Conservation (phyloP, 2,329 filamentous ascomycete genomes). For the Taxawa tesnikishii region DNA sequence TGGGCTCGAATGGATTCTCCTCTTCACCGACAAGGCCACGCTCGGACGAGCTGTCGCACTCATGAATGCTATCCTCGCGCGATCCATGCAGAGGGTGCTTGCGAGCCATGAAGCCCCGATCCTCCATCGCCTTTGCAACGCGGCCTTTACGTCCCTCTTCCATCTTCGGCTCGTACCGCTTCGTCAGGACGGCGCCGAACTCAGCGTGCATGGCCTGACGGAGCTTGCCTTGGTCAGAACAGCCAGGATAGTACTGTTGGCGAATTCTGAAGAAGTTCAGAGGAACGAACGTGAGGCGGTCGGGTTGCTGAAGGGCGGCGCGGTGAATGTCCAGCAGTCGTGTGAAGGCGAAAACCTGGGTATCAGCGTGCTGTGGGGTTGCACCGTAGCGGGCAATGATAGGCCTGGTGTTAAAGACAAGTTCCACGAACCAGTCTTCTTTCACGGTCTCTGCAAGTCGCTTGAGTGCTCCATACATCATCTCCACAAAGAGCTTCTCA, state of each 20-base stretch:
- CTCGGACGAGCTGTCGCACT: slow-evolving; percentile 12
- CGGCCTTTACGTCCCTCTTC: slow-evolving; percentile 5
- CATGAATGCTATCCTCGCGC: slow-evolving; percentile 11
- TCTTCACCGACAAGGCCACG: slow-evolving; percentile 9
- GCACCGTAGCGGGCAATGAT: slow-evolving; percentile 20
- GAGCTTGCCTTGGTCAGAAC: slow-evolving; percentile 32
- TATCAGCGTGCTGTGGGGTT: slow-evolving; percentile 14
- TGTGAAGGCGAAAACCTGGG: slow-evolving; percentile 32
- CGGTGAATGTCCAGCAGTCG: slow-evolving; percentile 29
- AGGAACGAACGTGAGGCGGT: slow-evolving; percentile 8
- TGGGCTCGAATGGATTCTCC: slow-evolving; percentile 2
- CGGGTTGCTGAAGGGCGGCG: slow-evolving; percentile 14
- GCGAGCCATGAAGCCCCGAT: slow-evolving; percentile 7
- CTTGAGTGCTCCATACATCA: slow-evolving; percentile 18
- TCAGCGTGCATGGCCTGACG: slow-evolving; percentile 32
- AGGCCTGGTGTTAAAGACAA: slow-evolving; percentile 29
- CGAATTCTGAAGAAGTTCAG: slow-evolving; percentile 28
- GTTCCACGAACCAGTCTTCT: slow-evolving; percentile 27
- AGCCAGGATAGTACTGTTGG: slow-evolving; percentile 31
- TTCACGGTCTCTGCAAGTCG: slow-evolving; percentile 21
- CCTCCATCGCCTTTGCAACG: slow-evolving; percentile 7
- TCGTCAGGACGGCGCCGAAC: slow-evolving; percentile 27
- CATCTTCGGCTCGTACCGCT: slow-evolving; percentile 9
- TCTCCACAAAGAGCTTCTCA: slow-evolving; percentile 23
- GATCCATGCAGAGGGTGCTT: slow-evolving; percentile 2